Conservation (phyloP, 2,329 filamentous ascomycete genomes). For the Colletotrichum tanaceti region DNA sequence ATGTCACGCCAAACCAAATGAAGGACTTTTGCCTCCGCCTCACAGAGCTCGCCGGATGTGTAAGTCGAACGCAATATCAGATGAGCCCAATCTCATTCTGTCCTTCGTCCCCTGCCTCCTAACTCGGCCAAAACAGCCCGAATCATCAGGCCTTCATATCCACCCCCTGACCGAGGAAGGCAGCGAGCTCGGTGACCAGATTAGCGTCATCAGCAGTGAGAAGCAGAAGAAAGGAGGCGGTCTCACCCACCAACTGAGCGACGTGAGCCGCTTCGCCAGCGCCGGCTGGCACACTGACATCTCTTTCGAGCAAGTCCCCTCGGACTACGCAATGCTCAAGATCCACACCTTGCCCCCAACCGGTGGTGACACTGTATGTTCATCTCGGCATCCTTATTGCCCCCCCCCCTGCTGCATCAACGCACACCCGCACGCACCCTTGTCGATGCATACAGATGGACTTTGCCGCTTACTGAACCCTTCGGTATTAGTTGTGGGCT, state of each 20-base stretch:
- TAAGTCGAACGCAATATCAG: conserved; percentile 20
- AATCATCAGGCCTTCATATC: conserved; percentile 63
- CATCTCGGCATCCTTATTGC: not conserved
- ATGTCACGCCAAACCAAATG: conserved; percentile 52
- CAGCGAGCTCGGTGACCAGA: conserved; percentile 65
- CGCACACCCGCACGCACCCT: not conserved
- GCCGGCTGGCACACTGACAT: conserved; percentile 51
- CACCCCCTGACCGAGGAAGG: conserved; percentile 66
- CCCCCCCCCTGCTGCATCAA: not conserved
- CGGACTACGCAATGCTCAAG: conserved; percentile 60
- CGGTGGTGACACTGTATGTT: conserved; percentile 54
- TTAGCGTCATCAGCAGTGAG: conserved; percentile 67
- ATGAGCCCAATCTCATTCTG: conserved; percentile 1
- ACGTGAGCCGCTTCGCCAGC: conserved; percentile 60
- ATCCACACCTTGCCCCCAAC: conserved; percentile 56
- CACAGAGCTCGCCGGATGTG: conserved; percentile 48
- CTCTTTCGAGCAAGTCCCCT: conserved; percentile 58
- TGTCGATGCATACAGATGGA: conserved; percentile 9
- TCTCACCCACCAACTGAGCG: conserved; percentile 62
- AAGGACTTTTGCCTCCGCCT: conserved; percentile 53
- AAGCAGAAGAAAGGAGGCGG: conserved; percentile 66
- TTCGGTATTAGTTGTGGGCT: conserved; percentile 59
- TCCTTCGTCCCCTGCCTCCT: not conserved
- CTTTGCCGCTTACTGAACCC: not conserved
- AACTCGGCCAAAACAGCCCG: conserved; percentile 48